phyloP scores from a whole-genome alignment of 495 filamentous ascomycete species.

The Aspergillus ellipticus region DNA sequence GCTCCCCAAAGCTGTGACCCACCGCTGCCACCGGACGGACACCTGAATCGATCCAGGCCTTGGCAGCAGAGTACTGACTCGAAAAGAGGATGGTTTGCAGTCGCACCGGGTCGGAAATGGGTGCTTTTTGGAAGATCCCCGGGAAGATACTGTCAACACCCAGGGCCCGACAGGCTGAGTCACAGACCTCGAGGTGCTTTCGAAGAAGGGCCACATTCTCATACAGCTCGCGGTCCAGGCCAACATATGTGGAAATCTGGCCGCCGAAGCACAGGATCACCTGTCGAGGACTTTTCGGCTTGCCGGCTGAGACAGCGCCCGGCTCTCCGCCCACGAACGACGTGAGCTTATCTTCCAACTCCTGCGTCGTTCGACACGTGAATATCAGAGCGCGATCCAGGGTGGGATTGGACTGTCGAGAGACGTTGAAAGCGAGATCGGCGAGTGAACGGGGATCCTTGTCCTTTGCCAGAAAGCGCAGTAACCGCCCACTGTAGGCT shows the following conservation, averaged over 20 bases:
- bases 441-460: no score
- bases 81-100: conserved; percentile 43
- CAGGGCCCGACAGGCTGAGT: conserved; percentile 21
- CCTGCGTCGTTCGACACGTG: neutral
- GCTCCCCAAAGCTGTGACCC: conserved; percentile 49
- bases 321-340: no score
- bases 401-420: no score
- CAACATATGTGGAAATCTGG: conserved; percentile 26
- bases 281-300: conserved; percentile 7
- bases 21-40: no score
- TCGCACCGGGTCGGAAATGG: conserved; percentile 31
- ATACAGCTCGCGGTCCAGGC: conserved; percentile 29
- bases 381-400: no score
- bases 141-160: conserved; percentile 42
- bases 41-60: conserved; percentile 41
- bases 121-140: conserved; percentile 36
- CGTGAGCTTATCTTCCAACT: conserved; percentile 1
- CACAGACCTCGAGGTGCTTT: conserved; percentile 36
- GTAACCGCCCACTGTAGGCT: neutral
- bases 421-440: neutral
- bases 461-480: no score
- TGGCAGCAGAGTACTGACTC: conserved; percentile 44
- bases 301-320: neutral
- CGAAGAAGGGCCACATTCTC: conserved; percentile 28
- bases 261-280: conserved; percentile 35